Evolutionary conservation across 2,329 filamentous ascomycete species (phyloP), one percentile per base, ranked within the genome.

Genomic region (Epichloe hybrida): DNA sequence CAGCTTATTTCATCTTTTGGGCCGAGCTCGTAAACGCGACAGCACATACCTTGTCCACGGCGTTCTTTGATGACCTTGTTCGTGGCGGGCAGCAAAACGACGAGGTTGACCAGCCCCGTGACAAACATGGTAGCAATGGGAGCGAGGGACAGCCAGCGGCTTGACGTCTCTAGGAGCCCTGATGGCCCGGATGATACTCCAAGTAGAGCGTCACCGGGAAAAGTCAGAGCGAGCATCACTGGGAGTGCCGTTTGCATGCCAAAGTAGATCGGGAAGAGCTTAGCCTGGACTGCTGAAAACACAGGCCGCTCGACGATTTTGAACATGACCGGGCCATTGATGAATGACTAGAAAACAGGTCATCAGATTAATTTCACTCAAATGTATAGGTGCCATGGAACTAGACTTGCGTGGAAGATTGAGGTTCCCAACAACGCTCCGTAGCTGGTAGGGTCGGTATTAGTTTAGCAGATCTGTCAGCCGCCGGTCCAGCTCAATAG

Each of bases 211-310:
- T 74, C 75, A n/a, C 79, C 81, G 5, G 89, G 89, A 63, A 88
- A 91, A 4, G 91, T 96, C 50, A 94, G 64, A 20, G 85, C 83
- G 17, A 96, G 72, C 21, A 87, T 62, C 15, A 84, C 66, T 0
- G 93, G 88, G 1, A 91, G 72, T 5, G 76, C 74, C 4, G 88
- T 83, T 70, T 97, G 91, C 52, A 97, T 72, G 44, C 79, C 74
- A 66, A 97, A 97, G 74, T 95, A 98, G 60, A 88, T 76, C 36
- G 88, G 88, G 71, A 96, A 95, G 49, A 90, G 79, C 55, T 80
- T 80, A 57, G 81, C 76, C 68, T 96, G 91, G 35, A 96, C 77
- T 17, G 81, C 75, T 27, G 84, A 80, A 72, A 98, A 97, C 63
- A 88, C 81, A 0, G 87, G 80, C 27, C 88, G 81, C 27, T 88